Conservation (phyloP, 2,329 filamentous ascomycete genomes). For the Aspergillus quadricinctus region DNA sequence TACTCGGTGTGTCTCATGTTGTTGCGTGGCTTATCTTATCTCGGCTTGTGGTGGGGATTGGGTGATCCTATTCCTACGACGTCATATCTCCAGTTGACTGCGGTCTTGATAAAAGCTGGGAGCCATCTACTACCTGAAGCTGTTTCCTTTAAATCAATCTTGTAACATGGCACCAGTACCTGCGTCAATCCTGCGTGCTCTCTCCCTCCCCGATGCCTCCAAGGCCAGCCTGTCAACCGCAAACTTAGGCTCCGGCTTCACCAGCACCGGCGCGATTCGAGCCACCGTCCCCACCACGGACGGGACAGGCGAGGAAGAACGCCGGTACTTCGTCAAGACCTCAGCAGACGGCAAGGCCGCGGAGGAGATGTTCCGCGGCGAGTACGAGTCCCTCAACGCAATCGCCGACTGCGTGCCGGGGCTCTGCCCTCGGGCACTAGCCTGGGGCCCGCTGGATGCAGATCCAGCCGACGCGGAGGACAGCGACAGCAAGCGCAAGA, state of each 20-base stretch:
- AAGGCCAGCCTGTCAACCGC: slow-evolving; percentile 34
- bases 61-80: slow-evolving; percentile 1
- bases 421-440: slow-evolving; percentile 71
- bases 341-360: slow-evolving; percentile 30
- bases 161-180: slow-evolving; percentile 28
- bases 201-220: slow-evolving; percentile 33
- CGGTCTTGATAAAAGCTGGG: too few species aligned
- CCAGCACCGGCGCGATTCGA: slow-evolving; percentile 40
- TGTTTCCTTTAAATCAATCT: not conserved
- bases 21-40: slow-evolving; percentile 10
- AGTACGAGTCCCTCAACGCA: slow-evolving; percentile 78
- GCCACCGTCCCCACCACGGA: slow-evolving; percentile 23
- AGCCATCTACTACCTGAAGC: not conserved
- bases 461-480: slow-evolving; percentile 3
- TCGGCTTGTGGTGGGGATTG: slow-evolving; percentile 4
- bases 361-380: slow-evolving; percentile 54
- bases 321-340: slow-evolving; percentile 40
- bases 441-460: slow-evolving; percentile 57
- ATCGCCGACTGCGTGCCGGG: slow-evolving; percentile 67
- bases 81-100: slow-evolving; percentile 3
- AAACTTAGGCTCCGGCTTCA: slow-evolving; percentile 41
- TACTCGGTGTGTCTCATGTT: not conserved
- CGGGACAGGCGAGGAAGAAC: slow-evolving; percentile 20
- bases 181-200: slow-evolving; percentile 32
- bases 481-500: slow-evolving; percentile 35